Conservation (phyloP, 2,329 filamentous ascomycete species). For the Botryotinia convoluta region DNA sequence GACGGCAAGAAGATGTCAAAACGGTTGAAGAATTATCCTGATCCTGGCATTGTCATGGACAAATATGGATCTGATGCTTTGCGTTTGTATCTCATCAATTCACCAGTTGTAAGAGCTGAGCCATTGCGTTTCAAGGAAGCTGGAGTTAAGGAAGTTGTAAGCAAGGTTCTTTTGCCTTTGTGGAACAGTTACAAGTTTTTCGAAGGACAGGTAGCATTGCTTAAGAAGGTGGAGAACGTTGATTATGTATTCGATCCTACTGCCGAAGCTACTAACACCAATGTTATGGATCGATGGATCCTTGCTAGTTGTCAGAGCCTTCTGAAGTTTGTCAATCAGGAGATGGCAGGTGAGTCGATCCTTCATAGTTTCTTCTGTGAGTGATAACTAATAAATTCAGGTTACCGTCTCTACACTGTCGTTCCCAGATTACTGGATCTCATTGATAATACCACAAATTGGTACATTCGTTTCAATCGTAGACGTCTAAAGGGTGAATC, state of each 20-base stretch:
- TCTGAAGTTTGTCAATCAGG: conserved; percentile 84
- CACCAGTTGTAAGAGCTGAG: conserved; percentile 88
- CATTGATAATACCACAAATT: conserved; percentile 96
- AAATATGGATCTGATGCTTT: conserved; percentile 91
- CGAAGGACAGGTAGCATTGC: conserved; percentile 76
- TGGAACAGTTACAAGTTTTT: conserved; percentile 99
- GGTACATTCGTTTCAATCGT: conserved; percentile 96
- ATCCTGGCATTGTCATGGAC: conserved; percentile 77
- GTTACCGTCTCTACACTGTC: conserved; percentile 83
- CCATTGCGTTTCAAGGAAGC: conserved; percentile 86
- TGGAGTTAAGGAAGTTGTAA: conserved; percentile 92
- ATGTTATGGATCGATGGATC: conserved; percentile 97
- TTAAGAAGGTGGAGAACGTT: conserved; percentile 79
- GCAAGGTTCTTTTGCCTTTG: conserved; percentile 82
- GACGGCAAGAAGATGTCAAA: conserved; percentile 99
- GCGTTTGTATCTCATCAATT: conserved; percentile 94
- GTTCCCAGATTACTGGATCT: conserved; percentile 78
- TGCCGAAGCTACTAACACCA: conserved; percentile 72
- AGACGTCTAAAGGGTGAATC: conserved; percentile 88
- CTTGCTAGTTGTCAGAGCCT: conserved; percentile 88
- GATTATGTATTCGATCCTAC: conserved; percentile 77
- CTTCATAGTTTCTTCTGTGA: background rate
- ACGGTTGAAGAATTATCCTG: conserved; percentile 92
- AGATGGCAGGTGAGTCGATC: conserved; percentile 70
- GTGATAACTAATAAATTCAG: conserved; percentile 35